Base-by-base conservation (phyloP, 2,329 filamentous ascomycete species). In the Teratosphaeriaceae sp. region DNA sequence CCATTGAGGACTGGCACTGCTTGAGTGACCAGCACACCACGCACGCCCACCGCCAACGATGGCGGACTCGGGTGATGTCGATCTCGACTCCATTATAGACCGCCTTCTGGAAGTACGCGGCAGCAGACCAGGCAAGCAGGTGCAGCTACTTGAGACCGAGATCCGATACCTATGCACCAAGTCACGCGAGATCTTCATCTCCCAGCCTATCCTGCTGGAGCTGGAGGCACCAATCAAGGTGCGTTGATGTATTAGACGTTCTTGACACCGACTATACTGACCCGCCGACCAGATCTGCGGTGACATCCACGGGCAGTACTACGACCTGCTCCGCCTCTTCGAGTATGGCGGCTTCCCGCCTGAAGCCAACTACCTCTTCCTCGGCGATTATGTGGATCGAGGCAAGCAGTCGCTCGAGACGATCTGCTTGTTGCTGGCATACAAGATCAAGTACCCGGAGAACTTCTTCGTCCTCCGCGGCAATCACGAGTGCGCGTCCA, bases 11-110 rank as follows among this genome's bases (percentile, higher is more conserved):
- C 19, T 23, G 35, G 35, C 35, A 8, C 19, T 13, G 8, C 35
- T 23, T 38, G 8, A 22, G 11, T 23, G 19, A 16, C 19, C 35
- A 38, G 19, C 19, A 13, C 5, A 5, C 11, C 35, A 5, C 35
- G 22, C n/a, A 6, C 16, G 34, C 36, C 38, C 20, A 31, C 47
- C 53, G 54, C 55, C 53, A 42, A 70, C 66, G 65, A 86, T 86
- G 82, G 82, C 82, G 67, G 82, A 85, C 70, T 73, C 79, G 64
- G 78, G 88, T 72, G 90, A 97, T 72, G 87, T 97, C 73, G 90
- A 97, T 74, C 79, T 98, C 74, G 92, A 98, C 72, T 96, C 89
- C 63, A 95, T 97, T 82, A 97, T 98, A 76, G 90, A 97, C 71
- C 82, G 92, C 70, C 80, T 98, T 64, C 78, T 97, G 65, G 92